Percentiles rank a stretch among this genome's conserved stretches.
phyloP scores from a whole-genome alignment of 1,284 basidiomycete genomes.

The Porodaedalea pini region DNA sequence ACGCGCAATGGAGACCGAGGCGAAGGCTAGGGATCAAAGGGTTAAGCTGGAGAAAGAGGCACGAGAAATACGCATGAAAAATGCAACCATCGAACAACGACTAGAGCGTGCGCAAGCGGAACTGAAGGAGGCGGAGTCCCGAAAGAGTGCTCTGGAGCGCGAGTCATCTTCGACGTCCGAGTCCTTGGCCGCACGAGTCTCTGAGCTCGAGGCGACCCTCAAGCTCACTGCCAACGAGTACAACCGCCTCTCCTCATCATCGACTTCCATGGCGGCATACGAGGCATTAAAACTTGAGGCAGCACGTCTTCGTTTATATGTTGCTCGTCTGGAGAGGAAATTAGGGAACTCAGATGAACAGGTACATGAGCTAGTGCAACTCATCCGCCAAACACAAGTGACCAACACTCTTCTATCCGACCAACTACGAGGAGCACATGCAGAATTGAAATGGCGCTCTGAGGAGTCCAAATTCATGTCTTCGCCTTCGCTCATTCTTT shows the following conservation, averaged over 20 bases:
- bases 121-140: constrained; percentile 20
- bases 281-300: constrained; percentile 43
- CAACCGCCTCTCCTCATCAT: constrained; percentile 49
- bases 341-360: constrained; percentile 65
- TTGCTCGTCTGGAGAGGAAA: constrained; percentile 58
- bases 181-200: constrained; percentile 34
- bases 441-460: constrained; percentile 33
- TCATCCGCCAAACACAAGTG: constrained; percentile 56
- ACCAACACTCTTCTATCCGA: constrained; percentile 44
- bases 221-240: constrained; percentile 54
- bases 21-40: constrained; percentile 41
- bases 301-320: constrained; percentile 39
- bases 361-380: constrained; percentile 57
- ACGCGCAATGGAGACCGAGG: constrained; percentile 45
- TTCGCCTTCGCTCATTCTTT: not conserved
- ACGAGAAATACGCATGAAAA: constrained; percentile 30
- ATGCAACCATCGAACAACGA: constrained; percentile 33
- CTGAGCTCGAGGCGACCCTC: constrained; percentile 48
- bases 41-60: constrained; percentile 35
- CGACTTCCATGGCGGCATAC: constrained; percentile 41
- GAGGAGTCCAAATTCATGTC: not conserved
- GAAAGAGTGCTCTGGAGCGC: constrained; percentile 25
- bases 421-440: constrained; percentile 41
- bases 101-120: constrained; percentile 24
- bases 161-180: constrained; percentile 37